phyloP scores from a whole-genome alignment of 1,139 yeast species.

The Diutina mesorugosa region DNA sequence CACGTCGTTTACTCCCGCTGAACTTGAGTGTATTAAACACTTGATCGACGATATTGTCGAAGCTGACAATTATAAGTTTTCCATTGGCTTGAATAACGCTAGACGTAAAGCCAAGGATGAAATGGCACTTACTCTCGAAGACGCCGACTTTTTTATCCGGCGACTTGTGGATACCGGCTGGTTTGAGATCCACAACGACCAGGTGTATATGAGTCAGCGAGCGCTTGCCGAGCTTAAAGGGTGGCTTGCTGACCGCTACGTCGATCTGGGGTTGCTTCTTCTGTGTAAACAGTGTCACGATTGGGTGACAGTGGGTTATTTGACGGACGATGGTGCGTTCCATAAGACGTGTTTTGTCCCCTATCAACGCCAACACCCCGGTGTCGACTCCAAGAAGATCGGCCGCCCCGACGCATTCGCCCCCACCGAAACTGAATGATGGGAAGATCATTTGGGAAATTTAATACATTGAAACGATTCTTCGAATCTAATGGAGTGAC shows the following conservation, averaged over 20 bases:
- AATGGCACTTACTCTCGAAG: slow-evolving; percentile 15
- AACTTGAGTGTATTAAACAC: slow-evolving; percentile 34
- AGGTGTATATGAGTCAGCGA: slow-evolving; percentile 23
- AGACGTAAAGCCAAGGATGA: slow-evolving; percentile 14
- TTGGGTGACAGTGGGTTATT: slow-evolving; percentile 35
- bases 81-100: slow-evolving; percentile 18
- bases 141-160: slow-evolving; percentile 22
- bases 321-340: slow-evolving; percentile 24
- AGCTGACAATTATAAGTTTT: slow-evolving; percentile 13
- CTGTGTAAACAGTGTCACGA: slow-evolving; percentile 43
- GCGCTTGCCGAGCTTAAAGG: slow-evolving; percentile 34
- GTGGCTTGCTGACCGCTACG: slow-evolving; percentile 32
- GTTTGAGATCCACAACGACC: slow-evolving; percentile 22
- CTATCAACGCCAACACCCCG: slow-evolving; percentile 10
- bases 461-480: no score
- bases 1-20: slow-evolving; percentile 30
- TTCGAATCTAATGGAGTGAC: no score
- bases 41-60: slow-evolving; percentile 34
- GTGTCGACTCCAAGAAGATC: not conserved
- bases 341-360: slow-evolving; percentile 39
- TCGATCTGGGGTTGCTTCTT: slow-evolving; percentile 29
- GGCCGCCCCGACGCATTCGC: not conserved
- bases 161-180: slow-evolving; percentile 40
- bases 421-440: no score
- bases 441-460: no score